phyloP scores from a whole-genome alignment of 2,329 filamentous ascomycete genomes.

The Claviceps paspali region DNA sequence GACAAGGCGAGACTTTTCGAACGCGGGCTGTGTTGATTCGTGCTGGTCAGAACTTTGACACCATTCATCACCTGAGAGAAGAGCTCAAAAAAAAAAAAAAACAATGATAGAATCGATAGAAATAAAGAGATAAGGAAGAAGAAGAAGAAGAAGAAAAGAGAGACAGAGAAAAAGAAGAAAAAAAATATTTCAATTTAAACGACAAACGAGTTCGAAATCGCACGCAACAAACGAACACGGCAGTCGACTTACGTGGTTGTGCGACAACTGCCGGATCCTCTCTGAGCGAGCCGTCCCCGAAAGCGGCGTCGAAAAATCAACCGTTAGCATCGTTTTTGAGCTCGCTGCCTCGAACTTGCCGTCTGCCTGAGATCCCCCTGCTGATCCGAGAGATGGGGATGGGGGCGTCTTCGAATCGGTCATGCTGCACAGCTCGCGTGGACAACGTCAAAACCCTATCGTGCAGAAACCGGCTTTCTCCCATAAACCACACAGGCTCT shows the following conservation, averaged over 20 bases:
- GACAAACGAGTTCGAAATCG: too few relatives aligned
- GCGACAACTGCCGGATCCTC: constrained; percentile 23
- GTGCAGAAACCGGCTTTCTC: too few relatives aligned
- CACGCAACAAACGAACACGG: background rate
- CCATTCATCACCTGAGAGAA: too few relatives aligned
- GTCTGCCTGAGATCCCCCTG: background rate
- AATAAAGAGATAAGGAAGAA: too few relatives aligned
- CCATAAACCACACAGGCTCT: too few relatives aligned
- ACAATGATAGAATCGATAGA: too few relatives aligned
- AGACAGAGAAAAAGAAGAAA: background rate
- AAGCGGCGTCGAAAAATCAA: constrained; percentile 25
- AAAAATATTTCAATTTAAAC: too few relatives aligned
- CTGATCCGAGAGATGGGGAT: background rate
- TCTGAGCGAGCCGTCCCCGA: constrained; percentile 20
- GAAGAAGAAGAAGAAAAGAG: background rate
- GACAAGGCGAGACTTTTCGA: constrained; percentile 17
- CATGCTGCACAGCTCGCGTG: background rate
- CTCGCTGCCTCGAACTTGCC: background rate
- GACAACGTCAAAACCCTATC: too few relatives aligned
- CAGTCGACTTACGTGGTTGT: constrained; percentile 21
- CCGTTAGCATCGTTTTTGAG: constrained; percentile 21
- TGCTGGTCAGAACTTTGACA: too few relatives aligned
- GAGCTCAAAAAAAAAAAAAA: too few relatives aligned
- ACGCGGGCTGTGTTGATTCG: constrained; percentile 22
- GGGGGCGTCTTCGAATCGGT: background rate